A percentile compares a stretch with the other conserved stretches of the same genome.
Conservation (phyloP, 2,329 filamentous ascomycete species). For the Fusarium graminum region DNA sequence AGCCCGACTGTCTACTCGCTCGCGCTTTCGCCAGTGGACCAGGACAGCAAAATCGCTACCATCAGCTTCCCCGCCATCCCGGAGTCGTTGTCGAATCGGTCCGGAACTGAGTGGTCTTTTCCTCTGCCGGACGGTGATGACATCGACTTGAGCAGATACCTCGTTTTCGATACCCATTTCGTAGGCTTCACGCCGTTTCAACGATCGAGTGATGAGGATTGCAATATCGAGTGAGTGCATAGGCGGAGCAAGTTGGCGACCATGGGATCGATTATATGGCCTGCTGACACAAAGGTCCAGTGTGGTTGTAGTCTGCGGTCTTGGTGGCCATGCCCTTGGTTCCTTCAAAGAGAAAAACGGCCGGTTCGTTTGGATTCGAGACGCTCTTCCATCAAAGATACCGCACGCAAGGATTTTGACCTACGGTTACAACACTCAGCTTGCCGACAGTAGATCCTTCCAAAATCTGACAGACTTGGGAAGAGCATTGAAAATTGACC, state of each 20-base stretch:
- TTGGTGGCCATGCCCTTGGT: not conserved
- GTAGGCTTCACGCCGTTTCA: not conserved
- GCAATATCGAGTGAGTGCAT: not conserved
- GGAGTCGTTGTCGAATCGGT: not conserved
- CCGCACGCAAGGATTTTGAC: not conserved
- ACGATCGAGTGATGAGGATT: fast-evolving
- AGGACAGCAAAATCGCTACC: not conserved
- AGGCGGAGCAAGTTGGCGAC: not conserved
- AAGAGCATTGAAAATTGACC: not conserved
- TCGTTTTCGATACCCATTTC: slow-evolving; percentile 12
- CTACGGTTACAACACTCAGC: not conserved
- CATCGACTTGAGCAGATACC: not conserved
- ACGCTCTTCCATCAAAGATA: not conserved
- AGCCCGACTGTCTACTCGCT: not conserved
- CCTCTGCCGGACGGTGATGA: not conserved
- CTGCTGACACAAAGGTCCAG: not conserved
- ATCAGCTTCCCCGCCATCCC: not conserved
- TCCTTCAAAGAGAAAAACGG: slow-evolving; percentile 14
- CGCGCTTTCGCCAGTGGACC: not conserved
- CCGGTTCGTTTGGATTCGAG: slow-evolving; percentile 7
- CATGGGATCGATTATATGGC: not conserved
- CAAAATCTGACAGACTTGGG: slow-evolving; percentile 4
- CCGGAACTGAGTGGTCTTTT: not conserved
- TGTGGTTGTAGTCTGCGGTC: slow-evolving; percentile 1
- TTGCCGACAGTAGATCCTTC: not conserved